Evolutionary conservation across 306 rosid species (phyloP), one percentile per base, ranked within the genome.

Genomic region (Senna siamea): DNA sequence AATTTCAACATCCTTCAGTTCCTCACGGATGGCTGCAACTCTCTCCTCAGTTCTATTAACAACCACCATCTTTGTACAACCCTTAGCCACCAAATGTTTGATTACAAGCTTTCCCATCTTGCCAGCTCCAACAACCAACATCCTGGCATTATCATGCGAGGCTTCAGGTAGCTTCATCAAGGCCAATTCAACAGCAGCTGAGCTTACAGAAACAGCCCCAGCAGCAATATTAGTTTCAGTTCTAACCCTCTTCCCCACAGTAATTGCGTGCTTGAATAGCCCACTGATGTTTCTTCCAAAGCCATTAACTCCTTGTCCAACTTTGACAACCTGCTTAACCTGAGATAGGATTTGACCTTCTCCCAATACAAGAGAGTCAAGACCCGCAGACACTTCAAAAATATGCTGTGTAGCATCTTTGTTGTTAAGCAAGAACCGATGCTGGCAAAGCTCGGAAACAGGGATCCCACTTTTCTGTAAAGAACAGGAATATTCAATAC

Each of bases 281-380:
- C 98, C 98, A 67, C 98, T 95, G 35, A 92, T 88, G 84, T 88
- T 90, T 85, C 99, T 88, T 62, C 98, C 99, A 78, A 95, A 95
- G 73, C 98, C 98, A 66, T 81, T 83, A 75, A 90, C 93, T 72
- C 98, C 99, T 70, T 95, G 98, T 68, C 97, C 99, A 80, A 95
- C 97, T 85, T 86, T 95, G 53, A 95, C 99, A 80, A 95, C 99
- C 78, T 92, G 99, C 79, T 95, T 95, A 74, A 94, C 99, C 84
- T 95, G 99, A 59, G 99, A 89, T 85, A 95, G 99, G 69, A 95
- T 92, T 78, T 95, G 99, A 77, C 99, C 99, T 83, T 95, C 99
- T 75, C 98, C 99, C n/a, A 92, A 88, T 50, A 95, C 99, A 70
- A 95, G 96, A 79, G 99, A 95, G 56, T 95, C 99, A 4, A 95